Conservation (phyloP, 1,284 basidiomycete species). For the Microbotryum silenes-acaulis region DNA sequence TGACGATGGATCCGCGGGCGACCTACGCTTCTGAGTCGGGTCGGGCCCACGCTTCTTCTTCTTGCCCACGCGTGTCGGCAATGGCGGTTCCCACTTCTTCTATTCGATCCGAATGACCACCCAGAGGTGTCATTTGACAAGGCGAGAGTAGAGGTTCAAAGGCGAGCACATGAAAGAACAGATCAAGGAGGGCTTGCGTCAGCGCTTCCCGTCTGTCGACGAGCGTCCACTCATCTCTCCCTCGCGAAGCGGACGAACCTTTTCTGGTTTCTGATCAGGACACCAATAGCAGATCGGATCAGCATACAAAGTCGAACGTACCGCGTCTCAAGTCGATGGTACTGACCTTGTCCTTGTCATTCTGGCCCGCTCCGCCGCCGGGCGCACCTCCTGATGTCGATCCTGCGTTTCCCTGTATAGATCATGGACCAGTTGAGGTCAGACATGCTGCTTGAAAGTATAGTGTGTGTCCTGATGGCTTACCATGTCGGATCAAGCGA, state of each 20-base stretch:
- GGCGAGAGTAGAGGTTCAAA: neutral
- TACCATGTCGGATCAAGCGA: too few relatives aligned
- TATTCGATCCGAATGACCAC: neutral
- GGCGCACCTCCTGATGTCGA: constrained; percentile 19
- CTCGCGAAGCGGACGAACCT: constrained; percentile 15
- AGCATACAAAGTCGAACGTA: neutral
- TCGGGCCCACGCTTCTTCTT: constrained; percentile 83
- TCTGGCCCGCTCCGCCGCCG: constrained; percentile 16
- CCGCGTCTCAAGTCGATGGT: neutral
- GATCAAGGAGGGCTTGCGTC: constrained; percentile 5
- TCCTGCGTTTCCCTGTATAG: constrained; percentile 17
- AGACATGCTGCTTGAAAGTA: too few relatives aligned
- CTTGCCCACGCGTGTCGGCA: constrained; percentile 95
- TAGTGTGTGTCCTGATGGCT: too few relatives aligned
- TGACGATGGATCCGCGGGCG: neutral
- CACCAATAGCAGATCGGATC: neutral
- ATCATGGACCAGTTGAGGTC: neutral
- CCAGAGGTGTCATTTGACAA: neutral
- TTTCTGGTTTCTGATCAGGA: constrained; percentile 25
- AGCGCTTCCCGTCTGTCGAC: neutral
- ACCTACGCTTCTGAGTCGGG: constrained; percentile 63
- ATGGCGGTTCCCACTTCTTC: constrained; percentile 97
- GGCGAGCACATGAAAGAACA: neutral
- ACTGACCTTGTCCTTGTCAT: constrained; percentile 34
- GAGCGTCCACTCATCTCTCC: constrained; percentile 4